Conservation (phyloP, 768 basidiomycete genomes). For the Termitomyces sp. region DNA sequence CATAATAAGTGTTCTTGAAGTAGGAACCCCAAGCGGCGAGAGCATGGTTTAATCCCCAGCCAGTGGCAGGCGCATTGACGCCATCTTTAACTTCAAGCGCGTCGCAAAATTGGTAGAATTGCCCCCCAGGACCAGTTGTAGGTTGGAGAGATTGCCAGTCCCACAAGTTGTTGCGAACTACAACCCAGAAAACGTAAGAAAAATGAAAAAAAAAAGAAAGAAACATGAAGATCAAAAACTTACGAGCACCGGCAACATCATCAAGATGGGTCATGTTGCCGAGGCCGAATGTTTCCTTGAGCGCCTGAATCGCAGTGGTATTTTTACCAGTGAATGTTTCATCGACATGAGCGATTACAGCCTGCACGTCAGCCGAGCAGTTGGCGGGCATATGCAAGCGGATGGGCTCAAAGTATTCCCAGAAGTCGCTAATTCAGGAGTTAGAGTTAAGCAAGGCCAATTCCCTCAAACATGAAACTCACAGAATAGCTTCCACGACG, state of each 20-base stretch:
- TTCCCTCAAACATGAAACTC: slow-evolving; percentile 14
- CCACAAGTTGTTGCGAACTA: slow-evolving; percentile 59
- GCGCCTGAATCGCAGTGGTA: slow-evolving; percentile 42
- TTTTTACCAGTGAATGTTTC: slow-evolving; percentile 47
- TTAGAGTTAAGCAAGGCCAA: background rate
- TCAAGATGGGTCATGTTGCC: slow-evolving; percentile 56
- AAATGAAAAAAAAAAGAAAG: background rate
- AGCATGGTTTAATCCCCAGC: slow-evolving; percentile 65
- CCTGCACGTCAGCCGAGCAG: slow-evolving; percentile 71
- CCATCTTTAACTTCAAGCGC: slow-evolving; percentile 65
- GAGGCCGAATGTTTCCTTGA: slow-evolving; percentile 64
- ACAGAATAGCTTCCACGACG: slow-evolving; percentile 62
- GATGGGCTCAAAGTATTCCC: slow-evolving; percentile 74
- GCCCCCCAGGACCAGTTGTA: slow-evolving; percentile 39
- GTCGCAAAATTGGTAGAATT: slow-evolving; percentile 65
- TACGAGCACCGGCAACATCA: slow-evolving; percentile 62
- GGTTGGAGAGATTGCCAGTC: slow-evolving; percentile 70
- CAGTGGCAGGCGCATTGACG: slow-evolving; percentile 43
- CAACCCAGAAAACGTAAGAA: slow-evolving; percentile 22
- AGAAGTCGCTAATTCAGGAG: slow-evolving; percentile 43
- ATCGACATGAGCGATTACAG: slow-evolving; percentile 62
- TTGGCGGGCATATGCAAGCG: slow-evolving; percentile 66
- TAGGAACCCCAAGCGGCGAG: slow-evolving; percentile 59
- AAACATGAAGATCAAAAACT: slow-evolving; percentile 11
- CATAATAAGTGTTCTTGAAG: slow-evolving; percentile 53